phyloP scores from a whole-genome alignment of 2,329 filamentous ascomycete genomes.

The Parastagonospora avenae region DNA sequence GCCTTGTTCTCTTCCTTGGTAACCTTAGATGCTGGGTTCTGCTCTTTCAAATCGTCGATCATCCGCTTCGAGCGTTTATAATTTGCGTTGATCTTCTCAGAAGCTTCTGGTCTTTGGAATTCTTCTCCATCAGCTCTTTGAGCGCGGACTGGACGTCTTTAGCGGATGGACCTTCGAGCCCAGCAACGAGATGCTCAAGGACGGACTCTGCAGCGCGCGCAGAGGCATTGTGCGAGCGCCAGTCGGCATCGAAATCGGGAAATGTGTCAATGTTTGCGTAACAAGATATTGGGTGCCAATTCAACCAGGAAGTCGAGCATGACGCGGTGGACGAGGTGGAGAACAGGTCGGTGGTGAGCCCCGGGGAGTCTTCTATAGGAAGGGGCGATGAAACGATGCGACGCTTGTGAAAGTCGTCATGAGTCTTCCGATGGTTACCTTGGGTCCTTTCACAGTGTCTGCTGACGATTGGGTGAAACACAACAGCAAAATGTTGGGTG shows the following conservation, averaged over 20 bases:
- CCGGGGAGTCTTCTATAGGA: no score
- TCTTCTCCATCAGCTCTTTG: background rate
- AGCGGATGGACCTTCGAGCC: background rate
- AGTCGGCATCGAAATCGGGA: conserved; percentile 1
- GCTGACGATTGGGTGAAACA: no score
- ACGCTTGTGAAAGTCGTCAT: no score
- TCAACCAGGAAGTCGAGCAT: no score
- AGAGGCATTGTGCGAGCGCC: background rate
- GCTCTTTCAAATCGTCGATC: background rate
- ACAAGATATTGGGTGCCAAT: background rate
- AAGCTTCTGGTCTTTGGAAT: background rate
- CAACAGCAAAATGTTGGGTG: no score
- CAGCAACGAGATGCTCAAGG: background rate
- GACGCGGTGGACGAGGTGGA: no score
- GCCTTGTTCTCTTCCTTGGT: no score
- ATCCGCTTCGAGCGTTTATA: conserved; percentile 2
- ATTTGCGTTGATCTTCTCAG: conserved; percentile 1
- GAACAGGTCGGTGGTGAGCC: no score
- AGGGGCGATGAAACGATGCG: no score
- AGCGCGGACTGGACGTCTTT: background rate
- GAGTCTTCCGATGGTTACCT: no score
- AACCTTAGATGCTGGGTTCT: no score
- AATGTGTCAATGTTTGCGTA: background rate
- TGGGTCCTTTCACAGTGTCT: no score
- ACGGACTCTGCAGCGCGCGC: background rate